Evolutionary conservation across 2,329 filamentous ascomycete genomes (phyloP).

Genomic region (Calonectria multiphialidica): DNA sequence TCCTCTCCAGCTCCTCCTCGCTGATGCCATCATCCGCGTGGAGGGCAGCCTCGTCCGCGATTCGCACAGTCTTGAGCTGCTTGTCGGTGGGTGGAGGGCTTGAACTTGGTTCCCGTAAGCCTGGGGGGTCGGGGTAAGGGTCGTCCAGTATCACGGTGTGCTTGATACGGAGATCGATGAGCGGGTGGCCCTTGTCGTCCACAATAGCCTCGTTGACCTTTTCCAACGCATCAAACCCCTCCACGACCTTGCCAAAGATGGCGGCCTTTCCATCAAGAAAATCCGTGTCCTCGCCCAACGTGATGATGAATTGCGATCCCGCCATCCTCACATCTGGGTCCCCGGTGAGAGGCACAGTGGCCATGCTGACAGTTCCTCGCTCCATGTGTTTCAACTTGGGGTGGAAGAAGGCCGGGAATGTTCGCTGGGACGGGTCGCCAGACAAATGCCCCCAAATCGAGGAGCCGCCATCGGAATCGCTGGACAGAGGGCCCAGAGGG

Average conservation of each 20-base stretch:
- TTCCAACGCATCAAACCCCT: constrained; percentile 93
- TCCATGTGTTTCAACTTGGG: constrained; percentile 90
- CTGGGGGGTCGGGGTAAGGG: constrained; percentile 86
- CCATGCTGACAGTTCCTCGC: constrained; percentile 96
- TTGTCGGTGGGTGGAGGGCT: constrained; percentile 86
- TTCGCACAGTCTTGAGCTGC: constrained; percentile 91
- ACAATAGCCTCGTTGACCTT: constrained; percentile 93
- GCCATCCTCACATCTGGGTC: constrained; percentile 87
- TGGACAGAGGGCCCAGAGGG: constrained; percentile 86
- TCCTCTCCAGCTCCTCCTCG: constrained; percentile 83
- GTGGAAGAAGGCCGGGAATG: constrained; percentile 87
- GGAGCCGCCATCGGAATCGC: constrained; percentile 89
- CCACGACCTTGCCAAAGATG: constrained; percentile 94
- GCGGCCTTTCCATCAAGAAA: constrained; percentile 94
- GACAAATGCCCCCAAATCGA: constrained; percentile 92
- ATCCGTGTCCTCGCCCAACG: constrained; percentile 88
- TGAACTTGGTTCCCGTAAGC: constrained; percentile 79
- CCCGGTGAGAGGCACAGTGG: constrained; percentile 81
- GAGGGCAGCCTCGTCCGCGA: constrained; percentile 88
- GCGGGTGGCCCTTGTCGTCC: constrained; percentile 85
- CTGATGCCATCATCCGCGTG: constrained; percentile 78
- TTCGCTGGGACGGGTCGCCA: constrained; percentile 74
- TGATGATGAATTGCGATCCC: constrained; percentile 94
- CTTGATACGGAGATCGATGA: constrained; percentile 95
- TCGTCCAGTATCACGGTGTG: constrained; percentile 95